These are phyloP conservation scores for Lasiosphaeria hispida DNA, from an alignment of 495 filamentous ascomycete genomes.

Conservation along the genomic window DNA sequence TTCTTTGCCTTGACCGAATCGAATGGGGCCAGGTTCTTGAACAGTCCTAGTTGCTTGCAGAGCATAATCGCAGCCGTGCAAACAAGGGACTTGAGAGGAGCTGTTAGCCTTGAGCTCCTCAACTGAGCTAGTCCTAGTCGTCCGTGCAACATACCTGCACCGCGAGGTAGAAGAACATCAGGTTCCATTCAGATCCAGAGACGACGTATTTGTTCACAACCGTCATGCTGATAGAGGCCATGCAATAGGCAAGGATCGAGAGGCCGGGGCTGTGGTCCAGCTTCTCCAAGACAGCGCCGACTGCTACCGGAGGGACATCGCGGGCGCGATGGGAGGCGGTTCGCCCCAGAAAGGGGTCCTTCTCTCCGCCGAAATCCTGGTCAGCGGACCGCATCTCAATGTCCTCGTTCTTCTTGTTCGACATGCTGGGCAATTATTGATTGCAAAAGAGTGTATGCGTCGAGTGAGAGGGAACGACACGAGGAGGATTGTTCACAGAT, in stretches of 20 bases:
- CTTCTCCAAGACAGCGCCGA: slow-evolving; percentile 41
- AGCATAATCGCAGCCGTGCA: slow-evolving; percentile 85
- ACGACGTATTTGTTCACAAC: slow-evolving; percentile 99
- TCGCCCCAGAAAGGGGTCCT: slow-evolving; percentile 53
- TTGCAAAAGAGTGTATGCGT: slow-evolving; percentile 25
- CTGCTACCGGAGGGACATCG: slow-evolving; percentile 34
- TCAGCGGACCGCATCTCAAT: slow-evolving; percentile 64
- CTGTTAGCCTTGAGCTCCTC: neutral
- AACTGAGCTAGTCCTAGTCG: no score
- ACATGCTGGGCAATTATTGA: slow-evolving; percentile 32
- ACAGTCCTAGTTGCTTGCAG: slow-evolving; percentile 78
- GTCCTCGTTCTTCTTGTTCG: slow-evolving; percentile 84
- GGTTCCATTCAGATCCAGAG: slow-evolving; percentile 84
- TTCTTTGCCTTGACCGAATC: slow-evolving; percentile 85
- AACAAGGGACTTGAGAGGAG: slow-evolving; percentile 67
- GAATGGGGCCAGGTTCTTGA: slow-evolving; percentile 83
- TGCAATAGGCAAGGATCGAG: slow-evolving; percentile 87
- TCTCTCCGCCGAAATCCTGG: slow-evolving; percentile 49
- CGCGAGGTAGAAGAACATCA: slow-evolving; percentile 92
- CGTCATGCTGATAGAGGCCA: slow-evolving; percentile 96
- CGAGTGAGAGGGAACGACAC: neutral
- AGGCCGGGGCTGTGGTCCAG: slow-evolving; percentile 70
- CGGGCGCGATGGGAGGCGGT: slow-evolving; percentile 44
- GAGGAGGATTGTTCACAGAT: no score
- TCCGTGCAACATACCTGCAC: slow-evolving; percentile 67